Evolutionary conservation across 306 rosid species (phyloP), one percentile per base, ranked within the genome.

Genomic region (Quercus agrifolia): DNA sequence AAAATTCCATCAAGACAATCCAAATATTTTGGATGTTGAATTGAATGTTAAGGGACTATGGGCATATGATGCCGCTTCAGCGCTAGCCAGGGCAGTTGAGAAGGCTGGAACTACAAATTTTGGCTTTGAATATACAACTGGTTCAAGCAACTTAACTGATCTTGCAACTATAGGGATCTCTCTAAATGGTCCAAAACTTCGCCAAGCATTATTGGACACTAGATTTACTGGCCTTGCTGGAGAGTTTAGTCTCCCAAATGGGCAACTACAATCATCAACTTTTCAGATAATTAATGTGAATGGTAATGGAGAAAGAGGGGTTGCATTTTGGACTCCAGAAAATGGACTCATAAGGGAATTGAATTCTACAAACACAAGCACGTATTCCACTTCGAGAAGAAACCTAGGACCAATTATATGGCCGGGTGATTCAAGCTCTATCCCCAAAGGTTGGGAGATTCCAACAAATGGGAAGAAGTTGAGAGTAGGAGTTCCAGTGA

Each of bases 171-270:
- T 49, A 1, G 54, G 54, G 54, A 1, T 49, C 54, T 66, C 79
- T 56, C 44, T 5, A n/a, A 52, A 38, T 51, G 85, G 83, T 69
- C 75, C 75, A 33, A 28, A 76, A 12, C 83, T 87, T 18, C 17
- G 5, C 6, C 41, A 78, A 19, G 81, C 80, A 0, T 30, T 83
- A 17, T 62, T 76, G 4, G 62, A n/a, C 30, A 81, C 73, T 14
- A 84, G 67, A 15, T 86, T 91, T 54, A 73, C 2, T n/a, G 96
- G 93, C 23, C 72, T 87, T 8, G 74, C 90, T 35, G 93, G 96
- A 28, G 87, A 84, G 14, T 86, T 87, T 27, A 58, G 21, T 3
- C 78, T 89, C 19, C 56, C 35, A 11, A 77, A 78, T 41, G 87
- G 93, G 58, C 70, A 83, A 20, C 56, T 87, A 30, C 78, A 83